A percentile compares a stretch with the other conserved stretches of the same genome.
Conservation (phyloP, 1,139 yeast species). For the Taiozyma sp. region DNA sequence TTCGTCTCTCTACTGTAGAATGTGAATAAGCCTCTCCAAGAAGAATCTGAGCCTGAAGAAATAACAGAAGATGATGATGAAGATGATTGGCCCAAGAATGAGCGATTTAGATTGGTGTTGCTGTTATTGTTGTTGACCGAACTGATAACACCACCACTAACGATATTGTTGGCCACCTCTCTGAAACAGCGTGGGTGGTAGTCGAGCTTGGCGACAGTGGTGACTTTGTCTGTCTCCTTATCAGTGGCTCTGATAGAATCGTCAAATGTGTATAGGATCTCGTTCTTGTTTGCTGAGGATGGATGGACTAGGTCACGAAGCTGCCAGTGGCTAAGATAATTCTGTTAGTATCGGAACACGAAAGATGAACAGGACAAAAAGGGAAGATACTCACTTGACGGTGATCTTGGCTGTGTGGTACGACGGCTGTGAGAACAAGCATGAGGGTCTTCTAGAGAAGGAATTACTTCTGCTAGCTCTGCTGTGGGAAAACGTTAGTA, state of each 20-base stretch:
- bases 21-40: conserved; percentile 60
- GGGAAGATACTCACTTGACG: conserved; percentile 26
- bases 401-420: conserved; percentile 29
- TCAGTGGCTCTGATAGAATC: conserved; percentile 41
- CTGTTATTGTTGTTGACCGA: conserved; percentile 24
- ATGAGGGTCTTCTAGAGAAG: conserved; percentile 13
- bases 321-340: conserved; percentile 73
- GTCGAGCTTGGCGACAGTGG: conserved; percentile 42
- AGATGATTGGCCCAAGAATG: conserved; percentile 22
- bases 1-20: conserved; percentile 47
- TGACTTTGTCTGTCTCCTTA: conserved; percentile 31
- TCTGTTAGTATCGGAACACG: conserved; percentile 3
- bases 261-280: conserved; percentile 47
- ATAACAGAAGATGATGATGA: conserved; percentile 14
- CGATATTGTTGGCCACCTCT: conserved; percentile 53
- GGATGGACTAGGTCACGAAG: conserved; percentile 68
- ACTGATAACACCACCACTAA: conserved; percentile 66
- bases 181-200: conserved; percentile 70
- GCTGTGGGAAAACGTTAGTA: conserved; percentile 1
- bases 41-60: conserved; percentile 21
- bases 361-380: neutral
- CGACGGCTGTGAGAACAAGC: conserved; percentile 17
- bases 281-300: conserved; percentile 32
- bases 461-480: conserved; percentile 5
- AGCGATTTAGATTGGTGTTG: conserved; percentile 12